These are phyloP conservation scores for Vitis amurensis DNA, from an alignment of 164 flowering plant genomes.

Conservation along the genomic window DNA sequence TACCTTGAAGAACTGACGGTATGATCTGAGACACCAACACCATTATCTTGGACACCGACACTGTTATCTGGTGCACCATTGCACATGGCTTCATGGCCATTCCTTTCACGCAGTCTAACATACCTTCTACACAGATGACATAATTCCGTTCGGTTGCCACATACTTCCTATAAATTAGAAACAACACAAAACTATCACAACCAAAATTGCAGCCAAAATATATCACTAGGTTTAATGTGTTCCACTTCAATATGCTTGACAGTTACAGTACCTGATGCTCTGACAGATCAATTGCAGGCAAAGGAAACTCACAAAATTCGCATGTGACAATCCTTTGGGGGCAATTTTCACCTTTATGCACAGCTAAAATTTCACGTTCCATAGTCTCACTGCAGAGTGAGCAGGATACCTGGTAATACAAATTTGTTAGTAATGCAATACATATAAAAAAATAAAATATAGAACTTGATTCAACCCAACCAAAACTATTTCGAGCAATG, in stretches of 20 bases:
- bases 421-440: not conserved
- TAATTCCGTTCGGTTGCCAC: constrained; percentile 91
- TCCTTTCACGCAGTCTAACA: constrained; percentile 71
- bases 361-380: constrained; percentile 69
- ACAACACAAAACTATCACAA: not conserved
- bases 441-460: not conserved
- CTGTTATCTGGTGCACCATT: constrained; percentile 38
- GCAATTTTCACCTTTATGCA: constrained; percentile 88
- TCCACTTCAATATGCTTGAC: not conserved
- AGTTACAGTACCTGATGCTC: constrained; percentile 76
- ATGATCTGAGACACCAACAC: constrained; percentile 35
- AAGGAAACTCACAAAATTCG: constrained; percentile 90
- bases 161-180: constrained; percentile 64
- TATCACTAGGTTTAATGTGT: not conserved
- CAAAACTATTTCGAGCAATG: too few species aligned
- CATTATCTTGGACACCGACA: too few species aligned
- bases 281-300: constrained; percentile 83
- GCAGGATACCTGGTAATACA: constrained; percentile 64
- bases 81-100: constrained; percentile 66
- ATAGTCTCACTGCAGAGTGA: constrained; percentile 84
- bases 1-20: constrained; percentile 74
- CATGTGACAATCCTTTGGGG: constrained; percentile 90
- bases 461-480: not conserved
- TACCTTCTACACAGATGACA: constrained; percentile 75
- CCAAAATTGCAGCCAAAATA: not conserved